These are phyloP conservation scores for Ilyonectria sp. DNA, from an alignment of 2,329 filamentous ascomycete species.

Conservation along the genomic window DNA sequence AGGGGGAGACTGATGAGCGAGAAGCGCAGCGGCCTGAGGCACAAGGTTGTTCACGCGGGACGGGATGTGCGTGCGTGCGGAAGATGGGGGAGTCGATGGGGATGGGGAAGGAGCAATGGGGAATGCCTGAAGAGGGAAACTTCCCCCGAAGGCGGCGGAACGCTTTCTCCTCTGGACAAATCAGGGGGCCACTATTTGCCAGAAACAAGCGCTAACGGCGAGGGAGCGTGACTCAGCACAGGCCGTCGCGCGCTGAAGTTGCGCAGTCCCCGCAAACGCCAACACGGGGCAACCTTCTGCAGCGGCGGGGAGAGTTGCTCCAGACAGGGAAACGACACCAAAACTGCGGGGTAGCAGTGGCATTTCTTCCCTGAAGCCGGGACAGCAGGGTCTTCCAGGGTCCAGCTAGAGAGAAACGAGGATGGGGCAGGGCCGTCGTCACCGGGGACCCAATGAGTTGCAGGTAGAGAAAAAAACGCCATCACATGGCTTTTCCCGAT, in stretches of 20 bases:
- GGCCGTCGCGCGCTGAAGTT: background rate
- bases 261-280: constrained; percentile 32
- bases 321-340: constrained; percentile 4
- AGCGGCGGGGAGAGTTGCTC: constrained; percentile 30
- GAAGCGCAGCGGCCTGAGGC: constrained; percentile 30
- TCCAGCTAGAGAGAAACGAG: constrained; percentile 19
- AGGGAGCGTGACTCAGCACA: constrained; percentile 32
- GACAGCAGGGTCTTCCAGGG: background rate
- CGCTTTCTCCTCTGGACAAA: constrained; percentile 23
- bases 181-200: constrained; percentile 17
- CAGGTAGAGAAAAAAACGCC: constrained; percentile 8
- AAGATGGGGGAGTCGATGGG: constrained; percentile 28
- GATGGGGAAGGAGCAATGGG: constrained; percentile 19
- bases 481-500: constrained; percentile 22
- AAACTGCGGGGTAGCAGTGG: constrained; percentile 31
- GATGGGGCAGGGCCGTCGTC: background rate
- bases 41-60: constrained; percentile 35
- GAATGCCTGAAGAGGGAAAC: constrained; percentile 41
- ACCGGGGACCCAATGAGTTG: background rate
- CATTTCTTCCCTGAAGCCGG: background rate
- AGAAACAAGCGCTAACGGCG: constrained; percentile 9
- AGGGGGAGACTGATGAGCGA: constrained; percentile 22
- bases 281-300: constrained; percentile 29
- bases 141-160: constrained; percentile 35
- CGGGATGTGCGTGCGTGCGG: background rate